These are phyloP conservation scores for Passiflora organensis DNA, from an alignment of 345 rosid species.

Conservation along the genomic window DNA sequence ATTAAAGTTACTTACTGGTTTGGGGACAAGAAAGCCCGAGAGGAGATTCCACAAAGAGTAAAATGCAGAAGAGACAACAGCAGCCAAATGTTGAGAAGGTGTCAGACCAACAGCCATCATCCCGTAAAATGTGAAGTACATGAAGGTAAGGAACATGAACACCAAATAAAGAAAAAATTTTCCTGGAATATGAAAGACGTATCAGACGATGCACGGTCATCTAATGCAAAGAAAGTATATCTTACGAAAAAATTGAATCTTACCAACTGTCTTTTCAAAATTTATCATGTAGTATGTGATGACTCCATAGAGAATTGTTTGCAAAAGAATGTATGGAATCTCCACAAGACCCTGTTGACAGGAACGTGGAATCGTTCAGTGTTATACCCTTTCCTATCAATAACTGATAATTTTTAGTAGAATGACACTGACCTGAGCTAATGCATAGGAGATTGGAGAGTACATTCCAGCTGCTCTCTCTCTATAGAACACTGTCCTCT, in stretches of 20 bases:
- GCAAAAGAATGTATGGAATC: conserved; percentile 68
- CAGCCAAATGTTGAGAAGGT: conserved; percentile 67
- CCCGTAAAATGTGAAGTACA: conserved; percentile 82
- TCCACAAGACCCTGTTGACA: conserved; percentile 71
- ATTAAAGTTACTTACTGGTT: conserved; percentile 49
- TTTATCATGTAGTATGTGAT: conserved; percentile 80
- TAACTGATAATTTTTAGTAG: background rate
- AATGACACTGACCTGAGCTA: conserved; percentile 62
- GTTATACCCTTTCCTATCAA: background rate
- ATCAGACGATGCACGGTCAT: background rate
- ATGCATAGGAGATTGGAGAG: conserved; percentile 66
- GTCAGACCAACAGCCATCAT: conserved; percentile 96
- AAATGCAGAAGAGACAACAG: conserved; percentile 80
- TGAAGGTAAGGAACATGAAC: conserved; percentile 90
- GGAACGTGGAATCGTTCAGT: background rate
- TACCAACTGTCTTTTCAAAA: conserved; percentile 69
- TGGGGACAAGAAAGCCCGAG: conserved; percentile 75
- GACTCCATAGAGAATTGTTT: conserved; percentile 64
- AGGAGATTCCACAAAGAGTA: conserved; percentile 92
- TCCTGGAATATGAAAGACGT: conserved; percentile 37
- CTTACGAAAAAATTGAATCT: conserved; percentile 22
- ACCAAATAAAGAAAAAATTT: conserved; percentile 62
- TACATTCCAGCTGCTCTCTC: conserved; percentile 93
- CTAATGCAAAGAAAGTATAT: background rate
- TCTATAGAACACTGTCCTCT: conserved; percentile 84